Conservation (phyloP, 176 grass and related monocot species). For the barley (Hordeum vulgare) region DNA sequence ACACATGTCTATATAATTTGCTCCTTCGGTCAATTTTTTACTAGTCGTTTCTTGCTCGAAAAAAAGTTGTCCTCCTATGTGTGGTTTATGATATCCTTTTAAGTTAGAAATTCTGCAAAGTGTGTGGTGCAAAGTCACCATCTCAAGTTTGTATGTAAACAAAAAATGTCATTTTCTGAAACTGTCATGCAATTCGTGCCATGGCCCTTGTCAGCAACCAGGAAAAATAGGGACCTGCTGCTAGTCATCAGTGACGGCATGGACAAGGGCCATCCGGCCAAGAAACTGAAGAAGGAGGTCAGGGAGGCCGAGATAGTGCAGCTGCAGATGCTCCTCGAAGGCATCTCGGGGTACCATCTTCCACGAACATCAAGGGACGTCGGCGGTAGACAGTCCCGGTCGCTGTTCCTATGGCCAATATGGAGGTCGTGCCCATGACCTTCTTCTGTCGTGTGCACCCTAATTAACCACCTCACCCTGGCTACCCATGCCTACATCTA, state of each 20-base stretch:
- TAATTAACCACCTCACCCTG: too few relatives aligned
- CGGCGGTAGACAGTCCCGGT: background rate
- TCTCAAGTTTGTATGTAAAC: background rate
- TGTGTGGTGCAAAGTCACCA: background rate
- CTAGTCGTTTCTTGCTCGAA: background rate
- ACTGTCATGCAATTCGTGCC: background rate
- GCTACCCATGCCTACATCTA: too few relatives aligned
- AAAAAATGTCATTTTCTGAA: background rate
- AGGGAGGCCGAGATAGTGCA: conserved; percentile 38
- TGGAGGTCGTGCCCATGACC: too few relatives aligned
- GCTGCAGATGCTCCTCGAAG: background rate
- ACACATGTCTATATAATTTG: background rate
- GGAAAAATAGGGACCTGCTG: conserved; percentile 8
- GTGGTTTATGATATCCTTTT: background rate
- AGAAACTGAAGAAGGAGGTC: conserved; percentile 27
- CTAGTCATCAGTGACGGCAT: conserved; percentile 34
- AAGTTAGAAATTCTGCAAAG: conserved; percentile 4
- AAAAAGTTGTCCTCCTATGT: background rate
- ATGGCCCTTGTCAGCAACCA: background rate
- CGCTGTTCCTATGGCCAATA: too few relatives aligned
- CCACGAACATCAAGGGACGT: background rate
- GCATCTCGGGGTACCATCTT: background rate
- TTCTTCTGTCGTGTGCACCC: too few relatives aligned
- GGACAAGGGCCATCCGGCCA: conserved; percentile 16
- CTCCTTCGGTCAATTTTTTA: background rate